Base-by-base conservation (phyloP, 352 stramenopile species). In the Albugo candida region DNA sequence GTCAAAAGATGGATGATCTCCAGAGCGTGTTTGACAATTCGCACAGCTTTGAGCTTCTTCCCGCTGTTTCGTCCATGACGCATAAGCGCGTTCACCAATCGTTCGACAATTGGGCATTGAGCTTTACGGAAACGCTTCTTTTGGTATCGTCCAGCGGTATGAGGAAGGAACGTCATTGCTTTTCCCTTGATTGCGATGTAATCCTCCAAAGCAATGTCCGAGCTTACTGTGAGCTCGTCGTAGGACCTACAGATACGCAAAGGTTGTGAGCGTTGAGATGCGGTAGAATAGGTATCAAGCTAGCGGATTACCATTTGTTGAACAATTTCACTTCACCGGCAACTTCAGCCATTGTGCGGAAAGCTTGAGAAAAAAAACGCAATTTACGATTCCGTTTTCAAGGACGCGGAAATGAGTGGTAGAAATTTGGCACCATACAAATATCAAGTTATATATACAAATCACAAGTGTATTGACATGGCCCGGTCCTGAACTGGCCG, bases 41-140 rank as follows among this genome's bases (percentile, higher is more conserved):
- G 91, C 41, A 92, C 82, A 44, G 95, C 95, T 84, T 98, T 97
- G 50, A 98, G 70, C 84, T 99, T 99, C 88, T 99, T 99, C 65
- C 96, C 96, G 42, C 62, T 93, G 89, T 99, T 99, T 54, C 95
- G 85, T 45, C 95, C 95, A 72, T 98, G 97, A 65, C 92, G 84
- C 95, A 99, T 99, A 13, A 99, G 69, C 48, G 83, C 89, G 65
- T 95, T 97, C 48, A 83, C 76, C 50, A 99, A 79, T 55, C 95
- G 91, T 72, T 99, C 96, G 49, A 97, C 93, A 58, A 99, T 97
- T 47, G 96, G 96, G 82, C 95, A 99, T 66, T 96, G 91, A 48
- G 95, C 96, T 87, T 99, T 99, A 64, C 94, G 92, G 79, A 99
- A 99, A 52, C 93, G 83, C 81, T 98, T 99, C 79, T 97, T 97